phyloP scores from a whole-genome alignment of 345 rosid genomes.

The Populus simonii region DNA sequence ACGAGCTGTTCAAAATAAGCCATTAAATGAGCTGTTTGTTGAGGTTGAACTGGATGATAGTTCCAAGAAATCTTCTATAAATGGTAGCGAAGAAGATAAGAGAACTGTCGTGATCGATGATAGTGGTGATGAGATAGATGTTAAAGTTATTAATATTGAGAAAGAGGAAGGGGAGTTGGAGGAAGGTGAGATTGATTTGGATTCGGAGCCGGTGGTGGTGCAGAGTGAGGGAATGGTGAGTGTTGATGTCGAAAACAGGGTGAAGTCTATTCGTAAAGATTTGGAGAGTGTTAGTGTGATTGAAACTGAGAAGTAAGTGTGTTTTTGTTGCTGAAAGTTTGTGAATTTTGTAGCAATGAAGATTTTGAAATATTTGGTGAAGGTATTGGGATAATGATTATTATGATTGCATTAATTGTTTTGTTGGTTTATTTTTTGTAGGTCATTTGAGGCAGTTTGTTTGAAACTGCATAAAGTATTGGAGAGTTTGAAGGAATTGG shows the following conservation, averaged over 20 bases:
- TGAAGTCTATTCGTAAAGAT: constrained; percentile 46
- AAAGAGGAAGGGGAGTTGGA: constrained; percentile 95
- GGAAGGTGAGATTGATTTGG: constrained; percentile 96
- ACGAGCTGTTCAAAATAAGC: constrained; percentile 89
- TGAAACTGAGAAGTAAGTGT: constrained; percentile 71
- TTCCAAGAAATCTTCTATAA: constrained; percentile 39
- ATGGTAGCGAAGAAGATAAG: constrained; percentile 18
- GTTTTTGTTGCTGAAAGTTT: neutral
- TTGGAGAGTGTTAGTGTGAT: constrained; percentile 53
- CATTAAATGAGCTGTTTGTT: constrained; percentile 53
- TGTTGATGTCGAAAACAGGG: constrained; percentile 34
- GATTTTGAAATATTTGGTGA: neutral
- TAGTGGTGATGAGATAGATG: constrained; percentile 50
- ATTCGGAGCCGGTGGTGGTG: constrained; percentile 32
- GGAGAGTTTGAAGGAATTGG: constrained; percentile 57
- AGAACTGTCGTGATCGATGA: constrained; percentile 55
- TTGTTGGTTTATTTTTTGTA: constrained; percentile 33
- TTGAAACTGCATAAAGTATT: constrained; percentile 52
- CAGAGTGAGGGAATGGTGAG: constrained; percentile 10
- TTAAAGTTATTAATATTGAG: constrained; percentile 29
- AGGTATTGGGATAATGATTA: neutral
- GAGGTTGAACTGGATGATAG: constrained; percentile 48
- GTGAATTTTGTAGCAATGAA: constrained; percentile 7
- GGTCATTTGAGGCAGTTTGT: constrained; percentile 68
- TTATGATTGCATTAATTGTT: constrained; percentile 11